Base-by-base conservation (phyloP, 192 early-diverging fungal species). In the Cetraspora pellucida region DNA sequence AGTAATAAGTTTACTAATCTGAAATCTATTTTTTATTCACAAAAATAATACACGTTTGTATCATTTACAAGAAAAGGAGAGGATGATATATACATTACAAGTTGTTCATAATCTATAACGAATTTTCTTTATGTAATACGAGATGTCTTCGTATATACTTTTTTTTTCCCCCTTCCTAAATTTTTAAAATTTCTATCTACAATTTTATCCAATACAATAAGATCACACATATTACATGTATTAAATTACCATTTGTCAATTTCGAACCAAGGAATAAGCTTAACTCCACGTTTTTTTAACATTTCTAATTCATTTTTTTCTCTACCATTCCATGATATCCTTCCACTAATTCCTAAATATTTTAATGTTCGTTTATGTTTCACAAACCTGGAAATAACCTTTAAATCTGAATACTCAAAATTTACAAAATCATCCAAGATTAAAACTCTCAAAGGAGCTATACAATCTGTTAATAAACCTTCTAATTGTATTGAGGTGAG, bases 281-380 rank as follows among this genome's bases (percentile, higher is more conserved):
- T 28, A 6, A 65, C 31, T 19, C n/a, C 17, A 65, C n/a, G 31
- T 44, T 44, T 65, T 44, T 19, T 65, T n/a, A 65, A 65, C 19
- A 17, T 37, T 43, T 44, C 31, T n/a, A 65, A 8, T 65, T 65
- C 63, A 37, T 31, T 65, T 10, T 2, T 37, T n/a, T 9, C 19
- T 43, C 37, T 65, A 28, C 14, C 28, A 65, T 19, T n/a, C 37
- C 28, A 65, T n/a, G 10, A 17, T 43, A 3, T 43, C 19, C 17
- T 16, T 30, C 63, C 63, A 21, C 63, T 30, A 65, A 65, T 65
- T n/a, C 63, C 63, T 10, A 65, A 65, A 65, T 37, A 16, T 21
- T 37, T 65, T 43, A 65, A 65, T 1, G 37, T 65, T 65, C 63
- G 19, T 44, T 7, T 65, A 19, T 5, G 10, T 28, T 37, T 65